These are phyloP conservation scores for Calonectria honghensis DNA, from an alignment of 2,329 filamentous ascomycete species.

Conservation along the genomic window DNA sequence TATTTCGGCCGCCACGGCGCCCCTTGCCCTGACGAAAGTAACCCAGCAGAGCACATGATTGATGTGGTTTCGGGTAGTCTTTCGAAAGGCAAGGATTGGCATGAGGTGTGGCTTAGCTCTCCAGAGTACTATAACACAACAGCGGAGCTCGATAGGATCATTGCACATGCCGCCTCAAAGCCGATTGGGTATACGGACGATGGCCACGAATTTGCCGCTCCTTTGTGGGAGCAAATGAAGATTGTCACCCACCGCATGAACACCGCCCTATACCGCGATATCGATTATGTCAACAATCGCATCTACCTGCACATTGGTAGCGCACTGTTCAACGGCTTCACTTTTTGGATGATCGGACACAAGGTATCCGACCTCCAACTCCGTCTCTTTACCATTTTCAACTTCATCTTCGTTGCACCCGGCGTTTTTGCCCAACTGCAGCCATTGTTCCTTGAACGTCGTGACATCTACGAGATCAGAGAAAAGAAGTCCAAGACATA, in stretches of 20 bases:
- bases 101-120: neutral
- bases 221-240: neutral
- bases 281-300: neutral
- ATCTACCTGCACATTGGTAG: neutral
- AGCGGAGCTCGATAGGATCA: neutral
- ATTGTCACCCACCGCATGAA: neutral
- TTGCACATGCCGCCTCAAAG: neutral
- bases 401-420: neutral
- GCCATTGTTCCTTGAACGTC: neutral
- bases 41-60: neutral
- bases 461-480: neutral
- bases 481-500: neutral
- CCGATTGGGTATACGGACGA: neutral
- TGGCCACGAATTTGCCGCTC: neutral
- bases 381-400: neutral
- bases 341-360: neutral
- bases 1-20: neutral
- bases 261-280: neutral
- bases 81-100: neutral
- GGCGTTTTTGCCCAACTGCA: neutral
- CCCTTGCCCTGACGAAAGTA: neutral
- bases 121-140: neutral
- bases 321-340: neutral
- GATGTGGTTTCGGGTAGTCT: neutral
- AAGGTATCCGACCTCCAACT: neutral